Base-by-base conservation (phyloP, 495 filamentous ascomycete genomes). In the Hypoxylon trugodes region DNA sequence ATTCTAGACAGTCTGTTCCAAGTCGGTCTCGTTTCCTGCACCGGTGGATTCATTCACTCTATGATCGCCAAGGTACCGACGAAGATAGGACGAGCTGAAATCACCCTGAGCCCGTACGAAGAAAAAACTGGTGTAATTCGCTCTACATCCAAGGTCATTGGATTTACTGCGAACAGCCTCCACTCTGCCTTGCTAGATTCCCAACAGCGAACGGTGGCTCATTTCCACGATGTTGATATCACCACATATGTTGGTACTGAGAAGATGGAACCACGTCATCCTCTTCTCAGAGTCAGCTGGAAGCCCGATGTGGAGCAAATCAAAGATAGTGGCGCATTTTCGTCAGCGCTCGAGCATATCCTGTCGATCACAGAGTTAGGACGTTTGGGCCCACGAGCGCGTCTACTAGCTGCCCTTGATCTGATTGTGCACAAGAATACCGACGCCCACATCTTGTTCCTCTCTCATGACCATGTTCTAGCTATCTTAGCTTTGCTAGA, bases 231-330 rank as follows among this genome's bases (percentile, higher is more conserved):
- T 10, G 30, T 51, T 9, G 32, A 24, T 24, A 22, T 51, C 0
- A 37, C 47, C 47, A 24, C 47, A 24, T 51, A 36, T 9, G 18
- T n/a, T 6, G 47, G 30, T 12, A 37, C n/a, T 37, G 47, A 51
- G 19, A 37, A 51, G 9, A 21, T 25, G 13, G 47, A 51, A 36
- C 2, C 15, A n/a, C 65, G 68, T 32, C 58, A 74, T 19, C 71
- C 73, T 1, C 46, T 63, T 32, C 25, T 69, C 1, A 47, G 64
- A 4, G 47, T 68, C 10, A 18, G 37, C n/a, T 75, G 73, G 73
- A 75, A 75, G 61, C 73, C 69, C 2, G 71, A 72, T 19, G 45
- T 73, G 1, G 30, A 53, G 4, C 32, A 33, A 25, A 40, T 47
- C 9, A 32, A 47, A 19, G 41, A 35, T 26, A 40, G 50, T 15